These are phyloP conservation scores for Tulasnella sp. DNA, from an alignment of 768 basidiomycete species.

Conservation along the genomic window DNA sequence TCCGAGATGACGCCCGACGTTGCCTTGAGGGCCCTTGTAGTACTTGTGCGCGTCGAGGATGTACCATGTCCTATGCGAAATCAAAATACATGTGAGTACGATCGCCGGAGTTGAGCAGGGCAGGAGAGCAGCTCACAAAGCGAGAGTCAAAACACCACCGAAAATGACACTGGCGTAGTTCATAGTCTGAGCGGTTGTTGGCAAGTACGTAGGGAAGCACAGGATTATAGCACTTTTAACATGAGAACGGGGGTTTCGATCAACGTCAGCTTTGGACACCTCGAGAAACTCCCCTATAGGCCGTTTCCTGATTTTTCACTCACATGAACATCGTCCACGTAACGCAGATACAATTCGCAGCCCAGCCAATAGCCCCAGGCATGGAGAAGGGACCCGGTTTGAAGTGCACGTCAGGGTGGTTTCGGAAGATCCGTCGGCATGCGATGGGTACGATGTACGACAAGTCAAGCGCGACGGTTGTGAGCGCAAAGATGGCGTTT, in stretches of 20 bases:
- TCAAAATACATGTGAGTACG: neutral
- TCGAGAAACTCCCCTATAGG: too few relatives aligned
- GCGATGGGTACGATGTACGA: conserved; percentile 68
- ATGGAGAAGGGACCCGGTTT: conserved; percentile 83
- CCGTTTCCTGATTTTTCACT: too few relatives aligned
- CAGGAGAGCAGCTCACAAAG: neutral
- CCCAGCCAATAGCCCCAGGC: conserved; percentile 54
- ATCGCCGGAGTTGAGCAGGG: neutral
- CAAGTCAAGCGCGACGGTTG: conserved; percentile 45
- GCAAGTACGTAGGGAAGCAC: conserved; percentile 58
- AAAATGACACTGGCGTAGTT: conserved; percentile 65
- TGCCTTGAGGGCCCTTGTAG: conserved; percentile 18
- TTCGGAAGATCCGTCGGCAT: conserved; percentile 53
- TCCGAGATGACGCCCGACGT: conserved; percentile 7
- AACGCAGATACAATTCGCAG: conserved; percentile 58
- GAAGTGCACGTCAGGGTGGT: conserved; percentile 77
- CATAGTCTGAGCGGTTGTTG: conserved; percentile 66
- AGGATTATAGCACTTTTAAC: conserved; percentile 60
- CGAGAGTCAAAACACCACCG: neutral
- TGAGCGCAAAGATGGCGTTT: conserved; percentile 74
- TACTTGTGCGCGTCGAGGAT: conserved; percentile 7
- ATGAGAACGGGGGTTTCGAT: conserved; percentile 43
- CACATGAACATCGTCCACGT: conserved; percentile 24
- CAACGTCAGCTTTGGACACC: too few relatives aligned
- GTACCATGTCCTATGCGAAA: conserved; percentile 10